phyloP scores from a whole-genome alignment of 2,329 filamentous ascomycete genomes.

The Neofusicoccum umdonicola region DNA sequence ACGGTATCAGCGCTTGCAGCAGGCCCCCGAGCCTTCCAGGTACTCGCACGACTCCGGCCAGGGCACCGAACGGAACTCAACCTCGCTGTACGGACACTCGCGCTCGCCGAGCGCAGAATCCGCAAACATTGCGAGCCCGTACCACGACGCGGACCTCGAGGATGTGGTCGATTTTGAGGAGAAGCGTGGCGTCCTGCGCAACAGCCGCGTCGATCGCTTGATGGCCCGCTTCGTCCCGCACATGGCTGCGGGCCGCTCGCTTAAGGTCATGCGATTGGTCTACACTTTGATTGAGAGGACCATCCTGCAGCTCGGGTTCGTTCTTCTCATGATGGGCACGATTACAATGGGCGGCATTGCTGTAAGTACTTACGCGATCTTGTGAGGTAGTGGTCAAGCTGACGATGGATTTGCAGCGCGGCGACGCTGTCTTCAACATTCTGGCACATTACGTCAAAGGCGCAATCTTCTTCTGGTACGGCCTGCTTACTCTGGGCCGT shows the following conservation, averaged over 20 bases:
- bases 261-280: slow-evolving; percentile 57
- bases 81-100: slow-evolving; percentile 65
- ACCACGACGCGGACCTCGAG: slow-evolving; percentile 43
- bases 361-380: slow-evolving; percentile 52
- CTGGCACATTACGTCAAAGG: slow-evolving; percentile 94
- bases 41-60: slow-evolving; percentile 53
- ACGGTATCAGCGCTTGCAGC: slow-evolving; percentile 38
- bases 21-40: slow-evolving; percentile 27
- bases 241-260: slow-evolving; percentile 54
- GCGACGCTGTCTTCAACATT: slow-evolving; percentile 70
- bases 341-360: slow-evolving; percentile 81
- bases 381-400: not conserved
- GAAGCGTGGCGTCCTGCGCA: slow-evolving; percentile 46
- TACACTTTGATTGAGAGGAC: slow-evolving; percentile 73
- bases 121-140: slow-evolving; percentile 40
- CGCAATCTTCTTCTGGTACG: slow-evolving; percentile 92
- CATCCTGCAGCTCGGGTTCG: slow-evolving; percentile 75
- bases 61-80: slow-evolving; percentile 68
- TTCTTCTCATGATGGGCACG: slow-evolving; percentile 68
- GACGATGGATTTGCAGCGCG: slow-evolving; percentile 53
- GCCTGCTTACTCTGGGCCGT: slow-evolving; percentile 78
- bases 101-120: slow-evolving; percentile 59
- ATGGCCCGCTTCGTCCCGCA: slow-evolving; percentile 55
- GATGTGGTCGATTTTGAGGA: slow-evolving; percentile 48
- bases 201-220: slow-evolving; percentile 49